These are phyloP conservation scores for Linum usitatissimum DNA, from an alignment of 345 rosid genomes.

Conservation along the genomic window DNA sequence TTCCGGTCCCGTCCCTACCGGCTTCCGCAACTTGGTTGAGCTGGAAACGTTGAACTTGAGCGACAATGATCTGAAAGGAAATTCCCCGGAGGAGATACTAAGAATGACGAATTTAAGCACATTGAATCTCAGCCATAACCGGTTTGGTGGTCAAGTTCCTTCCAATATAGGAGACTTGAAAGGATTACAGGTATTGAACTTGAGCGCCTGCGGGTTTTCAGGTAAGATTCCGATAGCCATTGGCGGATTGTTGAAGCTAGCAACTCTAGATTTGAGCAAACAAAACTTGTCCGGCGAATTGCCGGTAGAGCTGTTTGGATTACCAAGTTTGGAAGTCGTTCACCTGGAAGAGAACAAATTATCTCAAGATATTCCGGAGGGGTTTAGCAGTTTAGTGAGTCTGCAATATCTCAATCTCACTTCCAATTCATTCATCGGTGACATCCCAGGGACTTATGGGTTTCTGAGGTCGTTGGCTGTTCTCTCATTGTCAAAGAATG, in stretches of 20 bases:
- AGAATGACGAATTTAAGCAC: slow-evolving; percentile 42
- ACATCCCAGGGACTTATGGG: slow-evolving; percentile 49
- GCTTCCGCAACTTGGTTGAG: slow-evolving; percentile 35
- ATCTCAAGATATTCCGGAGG: slow-evolving; percentile 59
- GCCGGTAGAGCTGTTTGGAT: slow-evolving; percentile 64
- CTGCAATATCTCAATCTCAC: slow-evolving; percentile 48
- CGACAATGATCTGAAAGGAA: slow-evolving; percentile 49
- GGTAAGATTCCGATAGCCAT: slow-evolving; percentile 49
- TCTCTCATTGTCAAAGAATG: slow-evolving; percentile 64
- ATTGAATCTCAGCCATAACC: slow-evolving; percentile 50
- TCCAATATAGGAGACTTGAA: slow-evolving; percentile 37
- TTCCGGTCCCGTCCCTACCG: slow-evolving; percentile 43
- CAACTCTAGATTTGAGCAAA: slow-evolving; percentile 56
- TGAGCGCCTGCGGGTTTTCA: slow-evolving; percentile 61
- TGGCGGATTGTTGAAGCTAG: slow-evolving; percentile 46
- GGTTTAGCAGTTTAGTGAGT: slow-evolving; percentile 73
- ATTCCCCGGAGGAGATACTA: slow-evolving; percentile 41
- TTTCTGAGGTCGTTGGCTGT: slow-evolving; percentile 53
- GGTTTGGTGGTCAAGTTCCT: slow-evolving; percentile 50
- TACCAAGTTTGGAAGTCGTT: slow-evolving; percentile 61
- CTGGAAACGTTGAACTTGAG: slow-evolving; percentile 48
- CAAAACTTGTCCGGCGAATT: slow-evolving; percentile 59
- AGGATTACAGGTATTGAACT: slow-evolving; percentile 43
- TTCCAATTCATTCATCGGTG: slow-evolving; percentile 40
- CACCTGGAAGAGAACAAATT: slow-evolving; percentile 42